phyloP scores from a whole-genome alignment of 306 rosid genomes.

The Cicer arietinum region DNA sequence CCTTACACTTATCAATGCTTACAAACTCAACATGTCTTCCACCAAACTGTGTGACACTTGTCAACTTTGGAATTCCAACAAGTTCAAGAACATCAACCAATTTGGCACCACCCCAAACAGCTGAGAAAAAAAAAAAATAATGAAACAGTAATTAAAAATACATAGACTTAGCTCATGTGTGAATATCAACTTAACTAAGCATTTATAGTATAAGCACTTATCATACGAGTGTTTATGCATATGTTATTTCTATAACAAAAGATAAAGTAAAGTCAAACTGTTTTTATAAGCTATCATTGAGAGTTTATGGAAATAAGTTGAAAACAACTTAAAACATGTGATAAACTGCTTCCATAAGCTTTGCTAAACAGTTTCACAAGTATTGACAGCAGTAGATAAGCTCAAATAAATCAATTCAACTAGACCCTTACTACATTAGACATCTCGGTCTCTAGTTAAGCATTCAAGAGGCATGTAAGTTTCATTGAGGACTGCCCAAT shows the following conservation, averaged over 20 bases:
- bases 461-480: conserved; percentile 8
- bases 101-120: conserved; percentile 93
- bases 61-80: conserved; percentile 73
- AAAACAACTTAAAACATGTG: background rate
- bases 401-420: too few species aligned
- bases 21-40: conserved; percentile 97
- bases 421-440: too few species aligned
- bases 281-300: background rate
- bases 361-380: too few species aligned
- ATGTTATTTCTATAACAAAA: background rate
- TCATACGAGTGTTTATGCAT: background rate
- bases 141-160: conserved; percentile 29
- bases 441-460: conserved; percentile 6
- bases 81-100: conserved; percentile 91
- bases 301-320: background rate
- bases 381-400: too few species aligned
- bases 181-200: background rate
- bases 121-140: conserved; percentile 53
- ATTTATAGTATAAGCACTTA: background rate
- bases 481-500: conserved; percentile 4
- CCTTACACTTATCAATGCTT: conserved; percentile 92
- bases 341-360: too few species aligned
- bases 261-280: background rate
- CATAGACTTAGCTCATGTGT: background rate
- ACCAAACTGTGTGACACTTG: conserved; percentile 61